phyloP scores from a whole-genome alignment of 2,329 filamentous ascomycete species.

The Aspergillus japonicus region DNA sequence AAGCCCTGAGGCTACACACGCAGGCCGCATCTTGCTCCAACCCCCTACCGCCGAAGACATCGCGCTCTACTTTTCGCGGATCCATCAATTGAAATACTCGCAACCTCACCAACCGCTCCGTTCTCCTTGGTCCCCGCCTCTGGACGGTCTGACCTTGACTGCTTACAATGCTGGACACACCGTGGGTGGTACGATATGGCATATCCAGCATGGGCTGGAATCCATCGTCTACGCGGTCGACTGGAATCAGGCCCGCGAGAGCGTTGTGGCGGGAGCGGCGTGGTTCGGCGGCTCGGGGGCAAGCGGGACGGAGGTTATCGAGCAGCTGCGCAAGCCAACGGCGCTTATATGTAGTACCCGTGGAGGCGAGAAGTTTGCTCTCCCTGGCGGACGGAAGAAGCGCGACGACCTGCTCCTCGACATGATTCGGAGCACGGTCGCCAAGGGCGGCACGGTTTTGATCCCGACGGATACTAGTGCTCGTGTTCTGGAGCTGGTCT shows the following conservation, averaged over 20 bases:
- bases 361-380: slow-evolving; percentile 69
- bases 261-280: slow-evolving; percentile 87
- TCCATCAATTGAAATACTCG: slow-evolving; percentile 92
- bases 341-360: slow-evolving; percentile 89
- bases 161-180: slow-evolving; percentile 97
- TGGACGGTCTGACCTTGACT: slow-evolving; percentile 90
- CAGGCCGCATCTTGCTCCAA: slow-evolving; percentile 55
- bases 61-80: slow-evolving; percentile 82
- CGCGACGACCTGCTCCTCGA: slow-evolving; percentile 82
- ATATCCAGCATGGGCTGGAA: slow-evolving; percentile 93
- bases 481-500: slow-evolving; percentile 87
- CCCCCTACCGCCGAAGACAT: slow-evolving; percentile 86
- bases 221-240: slow-evolving; percentile 97
- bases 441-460: slow-evolving; percentile 82
- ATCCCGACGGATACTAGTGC: slow-evolving; percentile 95
- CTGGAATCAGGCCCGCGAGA: slow-evolving; percentile 97
- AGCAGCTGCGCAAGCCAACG: slow-evolving; percentile 88
- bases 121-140: slow-evolving; percentile 81
- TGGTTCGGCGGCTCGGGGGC: slow-evolving; percentile 83
- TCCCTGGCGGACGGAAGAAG: slow-evolving; percentile 71
- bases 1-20: slow-evolving; percentile 32
- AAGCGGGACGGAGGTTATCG: slow-evolving; percentile 85
- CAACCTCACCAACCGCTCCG: slow-evolving; percentile 89
- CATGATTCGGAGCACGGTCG: slow-evolving; percentile 74
- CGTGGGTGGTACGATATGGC: slow-evolving; percentile 96